Base-by-base conservation (phyloP, 192 early-diverging fungal species). In the Kappamyces sp. region DNA sequence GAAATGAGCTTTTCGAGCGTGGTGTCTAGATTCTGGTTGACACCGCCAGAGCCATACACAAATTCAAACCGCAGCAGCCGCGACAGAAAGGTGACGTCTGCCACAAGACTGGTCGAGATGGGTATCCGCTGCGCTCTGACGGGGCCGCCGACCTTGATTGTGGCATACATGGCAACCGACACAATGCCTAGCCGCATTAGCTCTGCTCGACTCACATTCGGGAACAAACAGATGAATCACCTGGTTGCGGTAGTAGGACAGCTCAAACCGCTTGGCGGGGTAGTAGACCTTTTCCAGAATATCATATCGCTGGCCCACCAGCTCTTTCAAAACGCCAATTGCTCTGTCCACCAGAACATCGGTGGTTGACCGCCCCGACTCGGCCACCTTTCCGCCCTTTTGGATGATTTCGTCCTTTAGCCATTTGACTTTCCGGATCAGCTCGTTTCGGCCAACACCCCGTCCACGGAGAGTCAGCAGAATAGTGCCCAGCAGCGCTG, bases 281-380 rank as follows among this genome's bases (percentile, higher is more conserved):
- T 88, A 90, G 69, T 87, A 92, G 3, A 88, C 85, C 12, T 86
- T 83, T 57, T 92, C 90, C 13, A 92, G 64, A n/a, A 92, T 68
- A 38, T 90, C 88, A 51, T 75, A 86, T 41, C 84, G 76, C 46
- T 83, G 74, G 4, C 87, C 88, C 57, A 92, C 80, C 15, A 90
- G 63, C 55, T 90, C 90, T 44, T 84, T 85, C 50, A 90, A 71
- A 2, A 88, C 83, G 39, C 67, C 63, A 5, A 89, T 61, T 1
- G 88, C 84, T n/a, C 87, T 71, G 66, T 92, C 90, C 10, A 92
- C 87, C 55, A 92, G 79, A 5, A 76, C 80, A 5, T 66, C 76
- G 4, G 80, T 87, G n/a, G 83, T 69, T 75, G 84, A 84, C 8
- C 69, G 81, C 40, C 83, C 77, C 66, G 88, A 90, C 55, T 92